Evolutionary conservation across 2,329 filamentous ascomycete species (phyloP).

Genomic region (Cordyceps farinosa): DNA sequence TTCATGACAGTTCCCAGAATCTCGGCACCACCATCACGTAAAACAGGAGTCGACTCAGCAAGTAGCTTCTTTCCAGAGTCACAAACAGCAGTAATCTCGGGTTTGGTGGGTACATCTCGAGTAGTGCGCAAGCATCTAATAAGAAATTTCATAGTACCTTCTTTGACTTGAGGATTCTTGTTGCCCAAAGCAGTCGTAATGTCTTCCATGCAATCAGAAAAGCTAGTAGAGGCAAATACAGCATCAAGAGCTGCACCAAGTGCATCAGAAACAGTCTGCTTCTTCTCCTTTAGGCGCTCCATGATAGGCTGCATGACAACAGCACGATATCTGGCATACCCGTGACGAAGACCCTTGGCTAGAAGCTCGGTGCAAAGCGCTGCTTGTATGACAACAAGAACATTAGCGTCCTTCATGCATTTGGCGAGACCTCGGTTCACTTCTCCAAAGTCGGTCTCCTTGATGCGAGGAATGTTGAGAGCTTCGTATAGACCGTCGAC

Average conservation of each 20-base stretch:
- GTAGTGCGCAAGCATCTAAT: conserved; percentile 82
- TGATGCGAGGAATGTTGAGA: conserved; percentile 84
- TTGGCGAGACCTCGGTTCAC: conserved; percentile 82
- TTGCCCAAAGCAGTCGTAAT: conserved; percentile 79
- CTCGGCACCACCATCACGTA: conserved; percentile 87
- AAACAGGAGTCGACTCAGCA: conserved; percentile 79
- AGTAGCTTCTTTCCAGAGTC: conserved; percentile 86
- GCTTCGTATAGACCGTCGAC: conserved; percentile 75
- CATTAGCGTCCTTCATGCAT: conserved; percentile 98
- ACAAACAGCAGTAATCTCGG: conserved; percentile 81
- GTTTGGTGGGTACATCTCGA: conserved; percentile 75
- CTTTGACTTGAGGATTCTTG: conserved; percentile 98
- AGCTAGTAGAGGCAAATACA: conserved; percentile 60
- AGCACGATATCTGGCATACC: conserved; percentile 76
- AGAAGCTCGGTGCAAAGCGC: conserved; percentile 89
- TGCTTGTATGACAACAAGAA: conserved; percentile 88
- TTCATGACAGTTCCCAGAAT: conserved; percentile 95
- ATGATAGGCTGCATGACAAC: conserved; percentile 84
- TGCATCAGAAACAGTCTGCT: conserved; percentile 81
- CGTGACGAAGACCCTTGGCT: conserved; percentile 76
- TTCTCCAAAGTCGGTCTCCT: conserved; percentile 85
- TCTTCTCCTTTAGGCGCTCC: conserved; percentile 97
- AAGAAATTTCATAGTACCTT: conserved; percentile 91
- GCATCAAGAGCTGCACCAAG: conserved; percentile 79
- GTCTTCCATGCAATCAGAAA: conserved; percentile 89